Conservation (phyloP, 805 yeast genomes). For the Cyberlindnera xishuangbannaensis region DNA sequence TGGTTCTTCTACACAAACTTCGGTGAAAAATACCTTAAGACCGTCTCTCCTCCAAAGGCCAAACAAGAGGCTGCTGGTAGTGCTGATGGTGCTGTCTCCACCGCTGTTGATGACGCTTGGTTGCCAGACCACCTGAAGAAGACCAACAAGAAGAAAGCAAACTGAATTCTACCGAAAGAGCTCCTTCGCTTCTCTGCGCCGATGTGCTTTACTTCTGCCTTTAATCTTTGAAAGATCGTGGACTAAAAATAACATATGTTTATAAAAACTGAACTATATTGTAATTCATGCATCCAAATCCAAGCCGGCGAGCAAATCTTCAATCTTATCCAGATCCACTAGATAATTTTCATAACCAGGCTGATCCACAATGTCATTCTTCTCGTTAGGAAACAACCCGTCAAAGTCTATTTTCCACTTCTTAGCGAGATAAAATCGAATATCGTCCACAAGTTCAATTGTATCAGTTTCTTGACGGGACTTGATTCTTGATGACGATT, state of each 20-base stretch:
- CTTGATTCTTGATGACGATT: slow-evolving; percentile 51
- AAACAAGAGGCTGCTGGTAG: slow-evolving; percentile 15
- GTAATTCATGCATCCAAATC: slow-evolving; percentile 40
- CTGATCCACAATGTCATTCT: slow-evolving; percentile 17
- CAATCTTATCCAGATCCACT: slow-evolving; percentile 35
- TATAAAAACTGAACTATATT: too few species aligned
- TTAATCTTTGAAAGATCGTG: too few species aligned
- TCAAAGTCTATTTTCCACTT: slow-evolving; percentile 26
- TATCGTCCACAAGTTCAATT: slow-evolving; percentile 74
- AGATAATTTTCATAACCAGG: slow-evolving; percentile 21
- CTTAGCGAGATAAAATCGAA: slow-evolving; percentile 50
- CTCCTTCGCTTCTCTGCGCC: too few species aligned
- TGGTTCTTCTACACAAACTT: slow-evolving; percentile 41
- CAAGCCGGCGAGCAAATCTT: slow-evolving; percentile 32
- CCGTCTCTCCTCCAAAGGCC: slow-evolving; percentile 24
- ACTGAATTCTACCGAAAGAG: slow-evolving; percentile 4
- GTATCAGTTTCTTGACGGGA: slow-evolving; percentile 71
- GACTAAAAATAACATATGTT: too few species aligned
- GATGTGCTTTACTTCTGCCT: too few species aligned
- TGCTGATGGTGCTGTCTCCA: slow-evolving; percentile 24
- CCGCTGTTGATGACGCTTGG: slow-evolving; percentile 45
- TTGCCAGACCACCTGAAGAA: slow-evolving; percentile 50
- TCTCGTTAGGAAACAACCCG: slow-evolving; percentile 27
- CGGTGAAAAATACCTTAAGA: slow-evolving; percentile 41
- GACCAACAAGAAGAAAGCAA: slow-evolving; percentile 23